These are phyloP conservation scores for Colletotrichum salicis DNA, from an alignment of 2,329 filamentous ascomycete genomes.

Conservation along the genomic window DNA sequence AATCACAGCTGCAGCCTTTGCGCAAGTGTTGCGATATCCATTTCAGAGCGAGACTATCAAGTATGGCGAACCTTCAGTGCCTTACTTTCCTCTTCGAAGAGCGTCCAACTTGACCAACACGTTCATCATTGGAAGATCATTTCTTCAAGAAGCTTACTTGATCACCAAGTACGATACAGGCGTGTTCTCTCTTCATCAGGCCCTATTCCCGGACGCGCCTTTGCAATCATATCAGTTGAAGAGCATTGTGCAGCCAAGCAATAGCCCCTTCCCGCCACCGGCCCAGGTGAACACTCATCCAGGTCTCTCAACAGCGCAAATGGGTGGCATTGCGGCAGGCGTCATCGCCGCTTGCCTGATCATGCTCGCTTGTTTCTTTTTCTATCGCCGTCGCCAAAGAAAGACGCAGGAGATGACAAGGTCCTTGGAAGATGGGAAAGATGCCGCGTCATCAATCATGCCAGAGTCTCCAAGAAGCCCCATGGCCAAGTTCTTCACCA, in stretches of 20 bases:
- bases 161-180: conserved; percentile 66
- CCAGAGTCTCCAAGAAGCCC: conserved; percentile 49
- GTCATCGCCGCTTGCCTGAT: conserved; percentile 46
- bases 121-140: conserved; percentile 73
- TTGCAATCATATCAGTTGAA: conserved; percentile 52
- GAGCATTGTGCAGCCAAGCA: conserved; percentile 53
- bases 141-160: conserved; percentile 76
- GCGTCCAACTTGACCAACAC: conserved; percentile 56
- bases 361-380: conserved; percentile 44
- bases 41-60: conserved; percentile 56
- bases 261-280: conserved; percentile 57
- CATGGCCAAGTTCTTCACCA: conserved; percentile 54
- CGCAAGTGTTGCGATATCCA: conserved; percentile 60
- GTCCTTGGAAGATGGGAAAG: conserved; percentile 47
- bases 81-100: conserved; percentile 74
- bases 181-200: conserved; percentile 66
- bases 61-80: conserved; percentile 57
- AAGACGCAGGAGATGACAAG: conserved; percentile 41
- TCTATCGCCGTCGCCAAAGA: conserved; percentile 48
- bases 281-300: conserved; percentile 22
- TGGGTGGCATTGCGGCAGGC: conserved; percentile 59
- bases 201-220: conserved; percentile 59
- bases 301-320: conserved; percentile 53
- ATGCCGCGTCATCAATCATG: conserved; percentile 48
- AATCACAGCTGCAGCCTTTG: conserved; percentile 61